Evolutionary conservation across 1,284 basidiomycete species (phyloP).

Genomic region (Bondarzewia mesenterica): DNA sequence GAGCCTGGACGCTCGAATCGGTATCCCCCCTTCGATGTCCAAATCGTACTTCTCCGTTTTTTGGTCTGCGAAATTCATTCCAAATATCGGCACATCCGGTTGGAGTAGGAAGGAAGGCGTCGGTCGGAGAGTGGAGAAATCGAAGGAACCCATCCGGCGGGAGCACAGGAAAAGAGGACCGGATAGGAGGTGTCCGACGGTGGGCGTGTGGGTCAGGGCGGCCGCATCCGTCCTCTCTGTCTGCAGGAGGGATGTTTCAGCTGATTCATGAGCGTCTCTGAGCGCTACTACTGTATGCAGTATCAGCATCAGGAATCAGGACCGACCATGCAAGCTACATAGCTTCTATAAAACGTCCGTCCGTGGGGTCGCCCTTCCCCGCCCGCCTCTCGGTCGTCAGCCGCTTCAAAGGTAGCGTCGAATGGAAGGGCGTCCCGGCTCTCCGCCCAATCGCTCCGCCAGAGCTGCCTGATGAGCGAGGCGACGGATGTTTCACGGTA

Average conservation of each 20-base stretch:
- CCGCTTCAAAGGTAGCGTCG: slow-evolving; percentile 39
- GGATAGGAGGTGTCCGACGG: slow-evolving; percentile 4
- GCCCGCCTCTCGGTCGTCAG: slow-evolving; percentile 32
- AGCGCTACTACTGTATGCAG: too few species aligned
- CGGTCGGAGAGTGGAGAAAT: slow-evolving; percentile 29
- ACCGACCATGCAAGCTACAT: slow-evolving; percentile 31
- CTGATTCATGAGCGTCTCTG: too few species aligned
- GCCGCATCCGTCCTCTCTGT: neutral
- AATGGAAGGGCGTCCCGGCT: slow-evolving; percentile 38
- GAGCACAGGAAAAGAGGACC: slow-evolving; percentile 21
- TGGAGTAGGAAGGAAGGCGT: slow-evolving; percentile 26
- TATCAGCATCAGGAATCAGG: too few species aligned
- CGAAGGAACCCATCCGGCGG: slow-evolving; percentile 24
- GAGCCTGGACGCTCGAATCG: neutral
- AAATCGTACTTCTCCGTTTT: neutral
- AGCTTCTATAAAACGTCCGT: slow-evolving; percentile 37
- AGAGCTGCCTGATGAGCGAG: slow-evolving; percentile 29
- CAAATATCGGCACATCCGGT: neutral
- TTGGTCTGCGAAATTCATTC: neutral
- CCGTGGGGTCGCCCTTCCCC: slow-evolving; percentile 29
- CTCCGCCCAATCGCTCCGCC: slow-evolving; percentile 42
- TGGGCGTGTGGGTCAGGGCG: slow-evolving; percentile 4
- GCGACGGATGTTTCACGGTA: slow-evolving; percentile 28
- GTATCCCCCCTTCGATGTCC: slow-evolving; percentile 4
- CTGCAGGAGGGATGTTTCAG: too few species aligned